Conservation (phyloP, 129 eudicot species). For the Logfia minima region DNA sequence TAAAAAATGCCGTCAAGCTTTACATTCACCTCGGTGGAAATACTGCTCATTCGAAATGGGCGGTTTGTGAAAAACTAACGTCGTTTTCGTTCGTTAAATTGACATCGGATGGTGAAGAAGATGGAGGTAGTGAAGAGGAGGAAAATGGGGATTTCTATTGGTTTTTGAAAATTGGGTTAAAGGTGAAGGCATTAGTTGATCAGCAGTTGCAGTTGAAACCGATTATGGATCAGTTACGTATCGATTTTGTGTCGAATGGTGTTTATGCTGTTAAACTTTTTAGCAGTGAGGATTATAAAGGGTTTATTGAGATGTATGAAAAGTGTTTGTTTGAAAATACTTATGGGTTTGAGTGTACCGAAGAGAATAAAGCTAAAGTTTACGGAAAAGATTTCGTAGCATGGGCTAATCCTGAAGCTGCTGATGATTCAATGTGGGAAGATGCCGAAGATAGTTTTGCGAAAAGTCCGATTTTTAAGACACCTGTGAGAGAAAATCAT, state of each 20-base stretch:
- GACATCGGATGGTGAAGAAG: constrained; percentile 32
- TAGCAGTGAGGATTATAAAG: constrained; percentile 47
- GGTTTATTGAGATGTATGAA: constrained; percentile 54
- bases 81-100: constrained; percentile 51
- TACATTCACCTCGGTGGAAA: constrained; percentile 57
- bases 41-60: constrained; percentile 65
- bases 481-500: constrained; percentile 39
- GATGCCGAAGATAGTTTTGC: constrained; percentile 64
- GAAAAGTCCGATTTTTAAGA: constrained; percentile 47
- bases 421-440: constrained; percentile 98
- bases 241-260: constrained; percentile 70
- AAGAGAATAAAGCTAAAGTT: constrained; percentile 65
- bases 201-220: constrained; percentile 69
- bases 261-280: constrained; percentile 76
- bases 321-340: constrained; percentile 88
- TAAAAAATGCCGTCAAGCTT: constrained; percentile 54
- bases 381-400: constrained; percentile 88
- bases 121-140: constrained; percentile 40
- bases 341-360: constrained; percentile 60
- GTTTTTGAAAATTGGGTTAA: constrained; percentile 75
- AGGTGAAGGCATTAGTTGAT: constrained; percentile 52
- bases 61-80: constrained; percentile 41
- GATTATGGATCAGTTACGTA: constrained; percentile 55
- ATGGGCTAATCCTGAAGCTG: constrained; percentile 84
- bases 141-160: constrained; percentile 44